phyloP scores from a whole-genome alignment of 2,329 filamentous ascomycete genomes.

The Colletotrichum lini region DNA sequence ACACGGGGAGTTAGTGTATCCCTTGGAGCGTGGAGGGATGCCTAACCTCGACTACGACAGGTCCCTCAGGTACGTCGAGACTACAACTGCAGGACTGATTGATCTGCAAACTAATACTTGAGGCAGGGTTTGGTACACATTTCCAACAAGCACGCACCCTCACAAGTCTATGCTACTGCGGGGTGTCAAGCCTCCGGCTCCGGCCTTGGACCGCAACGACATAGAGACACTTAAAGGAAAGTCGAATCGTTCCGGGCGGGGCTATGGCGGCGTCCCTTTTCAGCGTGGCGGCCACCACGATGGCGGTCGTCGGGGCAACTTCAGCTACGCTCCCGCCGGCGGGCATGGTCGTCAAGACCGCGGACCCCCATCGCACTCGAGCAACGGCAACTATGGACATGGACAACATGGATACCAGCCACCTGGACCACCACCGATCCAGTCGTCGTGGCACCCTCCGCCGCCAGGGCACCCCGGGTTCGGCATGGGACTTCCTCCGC shows the following conservation, averaged over 20 bases:
- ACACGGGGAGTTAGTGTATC: constrained; percentile 84
- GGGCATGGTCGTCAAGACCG: constrained; percentile 42
- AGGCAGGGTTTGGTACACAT: constrained; percentile 84
- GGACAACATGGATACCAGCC: constrained; percentile 23
- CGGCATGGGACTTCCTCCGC: constrained; percentile 60
- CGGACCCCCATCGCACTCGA: constrained; percentile 28
- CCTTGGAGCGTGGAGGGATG: constrained; percentile 79
- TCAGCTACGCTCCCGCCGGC: constrained; percentile 64
- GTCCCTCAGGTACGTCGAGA: constrained; percentile 79
- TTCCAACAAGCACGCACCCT: constrained; percentile 78
- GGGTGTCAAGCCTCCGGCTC: constrained; percentile 80
- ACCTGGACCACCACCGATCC: constrained; percentile 11
- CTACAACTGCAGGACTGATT: neutral
- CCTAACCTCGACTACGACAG: constrained; percentile 87
- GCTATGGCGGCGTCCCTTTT: constrained; percentile 78
- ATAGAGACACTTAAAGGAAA: constrained; percentile 80
- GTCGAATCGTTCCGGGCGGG: constrained; percentile 75
- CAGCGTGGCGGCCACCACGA: constrained; percentile 58
- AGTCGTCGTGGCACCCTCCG: constrained; percentile 59
- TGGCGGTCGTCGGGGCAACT: constrained; percentile 61
- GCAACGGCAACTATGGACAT: constrained; percentile 41
- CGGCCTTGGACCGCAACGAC: constrained; percentile 82
- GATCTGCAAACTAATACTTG: constrained; percentile 48
- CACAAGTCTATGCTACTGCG: constrained; percentile 97
- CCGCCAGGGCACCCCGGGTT: constrained; percentile 62